Percentiles rank a stretch among this genome's conserved stretches.
phyloP scores from a whole-genome alignment of 306 rosid species.

The Citrullus mucosospermus region DNA sequence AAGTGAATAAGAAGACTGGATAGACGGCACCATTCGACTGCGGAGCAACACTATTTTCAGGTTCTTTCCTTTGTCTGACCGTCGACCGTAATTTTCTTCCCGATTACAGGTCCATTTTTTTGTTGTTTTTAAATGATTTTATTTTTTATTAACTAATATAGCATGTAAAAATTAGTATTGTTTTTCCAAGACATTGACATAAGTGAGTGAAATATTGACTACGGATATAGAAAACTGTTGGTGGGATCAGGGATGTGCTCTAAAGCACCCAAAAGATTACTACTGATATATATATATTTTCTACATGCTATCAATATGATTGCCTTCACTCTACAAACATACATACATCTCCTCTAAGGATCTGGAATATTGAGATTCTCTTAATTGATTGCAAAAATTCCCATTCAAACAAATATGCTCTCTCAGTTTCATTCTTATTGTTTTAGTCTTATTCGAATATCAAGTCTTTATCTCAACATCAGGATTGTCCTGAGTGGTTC shows the following conservation, averaged over 20 bases:
- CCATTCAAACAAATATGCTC: neutral
- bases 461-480: neutral
- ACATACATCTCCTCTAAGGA: neutral
- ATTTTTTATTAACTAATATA: slow-evolving; percentile 4
- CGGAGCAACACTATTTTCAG: neutral
- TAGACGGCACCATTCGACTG: slow-evolving; percentile 9
- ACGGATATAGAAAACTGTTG: slow-evolving; percentile 1
- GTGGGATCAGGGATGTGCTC: slow-evolving; percentile 1
- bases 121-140: slow-evolving; percentile 2
- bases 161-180: slow-evolving; percentile 9
- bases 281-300: neutral
- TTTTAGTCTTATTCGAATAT: neutral
- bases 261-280: neutral
- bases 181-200: slow-evolving; percentile 5
- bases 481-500: neutral
- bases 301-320: slow-evolving; percentile 3
- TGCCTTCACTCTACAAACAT: neutral
- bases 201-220: slow-evolving; percentile 10
- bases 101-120: slow-evolving; percentile 1
- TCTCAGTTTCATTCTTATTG: neutral
- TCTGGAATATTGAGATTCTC: neutral
- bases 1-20: slow-evolving; percentile 47
- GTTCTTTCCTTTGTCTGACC: slow-evolving; percentile 5
- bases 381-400: neutral
- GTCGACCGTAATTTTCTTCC: neutral